Evolutionary conservation across 306 rosid genomes (phyloP).

Genomic region (Medicago ruthenica): DNA sequence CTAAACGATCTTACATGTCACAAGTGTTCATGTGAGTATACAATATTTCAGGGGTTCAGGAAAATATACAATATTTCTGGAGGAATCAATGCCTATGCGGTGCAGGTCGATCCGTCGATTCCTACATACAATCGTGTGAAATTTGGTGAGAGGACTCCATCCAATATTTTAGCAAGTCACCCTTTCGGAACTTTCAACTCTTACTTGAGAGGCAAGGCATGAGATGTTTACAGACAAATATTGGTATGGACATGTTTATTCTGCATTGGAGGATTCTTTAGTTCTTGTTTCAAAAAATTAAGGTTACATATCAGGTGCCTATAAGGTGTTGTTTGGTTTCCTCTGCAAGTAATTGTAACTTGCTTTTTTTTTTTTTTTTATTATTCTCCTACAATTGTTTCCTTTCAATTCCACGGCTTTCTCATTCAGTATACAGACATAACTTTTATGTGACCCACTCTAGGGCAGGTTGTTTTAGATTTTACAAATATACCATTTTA

Average conservation of each 20-base stretch:
- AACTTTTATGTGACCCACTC: no score
- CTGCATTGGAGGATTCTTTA: neutral
- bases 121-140: conserved; percentile 63
- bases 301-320: conserved; percentile 17
- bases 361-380: no score
- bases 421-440: no score
- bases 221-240: conserved; percentile 8
- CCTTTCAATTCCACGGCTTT: no score
- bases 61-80: conserved; percentile 79
- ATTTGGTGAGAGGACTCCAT: neutral
- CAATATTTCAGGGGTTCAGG: conserved; percentile 74
- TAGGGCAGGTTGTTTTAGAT: no score
- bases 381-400: no score
- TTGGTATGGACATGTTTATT: conserved; percentile 10
- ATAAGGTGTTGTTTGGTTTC: no score
- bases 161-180: conserved; percentile 10
- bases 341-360: no score
- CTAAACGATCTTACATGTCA: neutral
- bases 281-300: conserved; percentile 9
- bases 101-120: conserved; percentile 74
- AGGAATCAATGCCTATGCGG: conserved; percentile 89
- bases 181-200: neutral
- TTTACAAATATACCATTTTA: no score
- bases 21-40: neutral
- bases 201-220: conserved; percentile 9